These are phyloP conservation scores for Carex kokanica DNA, from an alignment of 176 grass and related monocot species.

Conservation along the genomic window DNA sequence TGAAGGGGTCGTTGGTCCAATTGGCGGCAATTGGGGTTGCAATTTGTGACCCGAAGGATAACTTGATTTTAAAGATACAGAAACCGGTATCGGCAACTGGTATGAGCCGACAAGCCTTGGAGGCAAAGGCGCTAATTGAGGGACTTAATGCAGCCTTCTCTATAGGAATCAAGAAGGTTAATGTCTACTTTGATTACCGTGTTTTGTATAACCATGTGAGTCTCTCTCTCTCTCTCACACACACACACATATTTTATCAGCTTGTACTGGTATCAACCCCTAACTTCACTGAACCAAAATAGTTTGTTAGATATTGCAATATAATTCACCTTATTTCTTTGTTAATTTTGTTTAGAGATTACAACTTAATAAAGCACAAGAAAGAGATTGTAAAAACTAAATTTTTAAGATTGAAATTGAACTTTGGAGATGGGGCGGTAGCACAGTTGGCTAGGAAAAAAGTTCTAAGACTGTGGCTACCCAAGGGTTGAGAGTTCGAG, in stretches of 20 bases:
- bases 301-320: background rate
- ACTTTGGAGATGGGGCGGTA: too few species aligned
- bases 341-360: background rate
- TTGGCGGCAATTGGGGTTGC: conserved; percentile 49
- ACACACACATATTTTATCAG: background rate
- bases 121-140: conserved; percentile 58
- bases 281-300: background rate
- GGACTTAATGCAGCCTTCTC: conserved; percentile 44
- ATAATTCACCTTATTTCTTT: background rate
- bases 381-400: background rate
- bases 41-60: conserved; percentile 40
- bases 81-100: conserved; percentile 39
- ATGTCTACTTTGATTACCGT: conserved; percentile 41
- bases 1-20: conserved; percentile 27
- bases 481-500: too few species aligned
- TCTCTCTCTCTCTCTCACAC: background rate
- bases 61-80: conserved; percentile 54
- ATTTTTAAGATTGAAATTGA: background rate
- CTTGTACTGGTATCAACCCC: background rate
- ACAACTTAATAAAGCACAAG: background rate
- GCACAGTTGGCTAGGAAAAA: too few species aligned
- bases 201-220: conserved; percentile 58
- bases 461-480: too few species aligned
- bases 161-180: conserved; percentile 44
- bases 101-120: conserved; percentile 34